Percentiles rank a stretch among this genome's conserved stretches.
Conservation (phyloP, 805 yeast genomes). For the Blastobotrys parvus region DNA sequence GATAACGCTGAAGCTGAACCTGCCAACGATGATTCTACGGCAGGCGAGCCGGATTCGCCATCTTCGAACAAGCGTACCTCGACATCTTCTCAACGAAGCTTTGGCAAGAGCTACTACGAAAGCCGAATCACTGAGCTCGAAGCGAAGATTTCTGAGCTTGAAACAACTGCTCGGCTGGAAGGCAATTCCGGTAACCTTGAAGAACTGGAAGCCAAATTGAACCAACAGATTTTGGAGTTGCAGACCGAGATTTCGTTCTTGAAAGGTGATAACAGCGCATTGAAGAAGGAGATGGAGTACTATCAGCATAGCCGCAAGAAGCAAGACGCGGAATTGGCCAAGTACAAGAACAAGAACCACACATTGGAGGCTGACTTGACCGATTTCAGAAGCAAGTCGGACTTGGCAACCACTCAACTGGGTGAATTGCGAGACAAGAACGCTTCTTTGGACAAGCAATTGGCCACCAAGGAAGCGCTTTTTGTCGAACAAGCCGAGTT, state of each 20-base stretch:
- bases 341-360: constrained; percentile 5
- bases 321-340: constrained; percentile 13
- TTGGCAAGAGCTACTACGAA: constrained; percentile 1
- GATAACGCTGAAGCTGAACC: constrained; percentile 1
- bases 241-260: constrained; percentile 18
- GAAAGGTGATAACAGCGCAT: constrained; percentile 13
- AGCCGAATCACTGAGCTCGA: constrained; percentile 8
- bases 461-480: constrained; percentile 4
- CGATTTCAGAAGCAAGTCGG: constrained; percentile 10
- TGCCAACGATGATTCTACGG: neutral
- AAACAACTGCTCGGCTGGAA: constrained; percentile 2
- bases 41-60: neutral
- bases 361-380: constrained; percentile 10
- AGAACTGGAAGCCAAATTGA: constrained; percentile 1
- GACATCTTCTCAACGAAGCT: constrained; percentile 1
- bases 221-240: constrained; percentile 8
- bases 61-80: neutral
- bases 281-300: constrained; percentile 13
- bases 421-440: constrained; percentile 4
- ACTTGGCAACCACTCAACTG: constrained; percentile 5
- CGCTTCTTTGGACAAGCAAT: constrained; percentile 3
- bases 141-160: constrained; percentile 12
- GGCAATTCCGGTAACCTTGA: constrained; percentile 3
- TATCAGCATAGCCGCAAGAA: constrained; percentile 8
- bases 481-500: constrained; percentile 2